Base-by-base conservation (phyloP, 2,329 filamentous ascomycete genomes). In the Fusarium sp. region DNA sequence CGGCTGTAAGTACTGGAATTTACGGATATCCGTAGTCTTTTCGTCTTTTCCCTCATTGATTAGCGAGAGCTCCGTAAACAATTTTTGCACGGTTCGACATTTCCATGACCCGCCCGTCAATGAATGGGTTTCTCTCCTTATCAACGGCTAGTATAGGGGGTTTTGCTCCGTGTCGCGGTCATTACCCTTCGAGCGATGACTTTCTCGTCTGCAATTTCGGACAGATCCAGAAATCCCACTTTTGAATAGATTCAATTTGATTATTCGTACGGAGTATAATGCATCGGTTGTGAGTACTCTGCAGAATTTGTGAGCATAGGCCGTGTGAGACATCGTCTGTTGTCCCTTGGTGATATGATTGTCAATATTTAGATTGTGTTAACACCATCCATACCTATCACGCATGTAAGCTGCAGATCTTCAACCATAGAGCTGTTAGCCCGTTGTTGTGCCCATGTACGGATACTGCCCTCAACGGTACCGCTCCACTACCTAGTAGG, bases 161-260 rank as follows among this genome's bases (percentile, higher is more conserved):
- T 44, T 20, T 28, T 64, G 58, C 37, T 39, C 62, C 43, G 43
- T 65, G 50, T 58, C 52, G 47, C 30, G 44, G 19, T 52, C 24
- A 39, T 55, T 41, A 53, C 48, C 32, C 24, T 51, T 47, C 14
- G 41, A 48, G 41, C 37, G 19, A 30, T 66, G 61, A 51, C 28
- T 65, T 53, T 58, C 33, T 53, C 24, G 22, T 49, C 48, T 56
- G 51, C 62, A 70, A 69, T 69, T 50, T 70, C 66, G 62, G 66
- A 53, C 62, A 47, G 45, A 45, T 52, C 62, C 56, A 62, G 37
- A 63, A 40, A 56, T 67, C 52, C 45, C 50, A 50, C 59, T 65
- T 57, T 32, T 43, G 44, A 39, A 43, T 22, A 20, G 26, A 24
- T 37, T 47, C 41, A 20, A 20, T 32, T 49, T 39, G 24, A 7